These are phyloP conservation scores for Salix viminalis DNA, from an alignment of 345 rosid species.

Conservation along the genomic window DNA sequence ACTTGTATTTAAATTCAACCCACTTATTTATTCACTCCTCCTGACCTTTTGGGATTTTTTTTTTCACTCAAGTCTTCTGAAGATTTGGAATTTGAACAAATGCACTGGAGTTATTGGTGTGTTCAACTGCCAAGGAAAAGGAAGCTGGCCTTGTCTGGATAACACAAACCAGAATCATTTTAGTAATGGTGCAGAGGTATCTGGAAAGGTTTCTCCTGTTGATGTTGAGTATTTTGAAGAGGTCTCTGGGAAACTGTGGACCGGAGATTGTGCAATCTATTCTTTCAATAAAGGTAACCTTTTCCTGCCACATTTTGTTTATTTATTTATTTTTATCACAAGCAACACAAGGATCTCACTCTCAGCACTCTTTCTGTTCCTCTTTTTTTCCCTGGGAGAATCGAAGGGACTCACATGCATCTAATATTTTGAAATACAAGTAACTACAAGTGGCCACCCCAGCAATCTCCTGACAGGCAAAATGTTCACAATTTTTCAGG, in stretches of 20 bases:
- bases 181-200: conserved; percentile 6
- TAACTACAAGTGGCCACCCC: neutral
- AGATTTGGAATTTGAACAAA: conserved; percentile 57
- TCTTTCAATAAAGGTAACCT: conserved; percentile 42
- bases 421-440: neutral
- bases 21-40: neutral
- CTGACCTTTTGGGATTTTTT: neutral
- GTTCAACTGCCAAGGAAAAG: conserved; percentile 61
- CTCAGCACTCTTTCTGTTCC: too few species aligned
- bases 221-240: conserved; percentile 51
- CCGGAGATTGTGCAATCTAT: conserved; percentile 44
- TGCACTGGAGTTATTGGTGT: conserved; percentile 48
- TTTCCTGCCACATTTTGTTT: neutral
- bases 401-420: too few species aligned
- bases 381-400: too few species aligned
- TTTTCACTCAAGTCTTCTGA: conserved; percentile 37
- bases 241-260: conserved; percentile 44
- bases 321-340: too few species aligned
- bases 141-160: conserved; percentile 47
- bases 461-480: neutral
- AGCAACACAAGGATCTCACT: too few species aligned
- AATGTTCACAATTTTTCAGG: conserved; percentile 15
- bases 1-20: too few species aligned
- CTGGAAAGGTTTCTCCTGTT: conserved; percentile 36
- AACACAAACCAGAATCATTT: conserved; percentile 5